Conservation (phyloP, 2,329 filamentous ascomycete species). For the Aspergillus flavus region DNA sequence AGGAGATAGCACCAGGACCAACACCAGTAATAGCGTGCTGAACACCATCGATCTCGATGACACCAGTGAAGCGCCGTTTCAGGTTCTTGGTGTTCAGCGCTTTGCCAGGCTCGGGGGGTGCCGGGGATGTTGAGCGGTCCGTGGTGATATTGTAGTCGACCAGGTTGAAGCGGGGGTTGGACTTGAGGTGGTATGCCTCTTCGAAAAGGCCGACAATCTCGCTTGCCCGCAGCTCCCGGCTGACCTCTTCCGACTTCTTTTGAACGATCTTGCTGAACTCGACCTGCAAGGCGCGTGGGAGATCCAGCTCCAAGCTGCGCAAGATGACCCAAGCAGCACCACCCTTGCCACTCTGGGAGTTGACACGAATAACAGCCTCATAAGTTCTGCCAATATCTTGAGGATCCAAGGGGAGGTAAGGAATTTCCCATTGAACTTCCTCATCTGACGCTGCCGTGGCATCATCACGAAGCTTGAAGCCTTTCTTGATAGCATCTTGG, state of each 20-base stretch:
- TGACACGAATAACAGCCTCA: constrained; percentile 96
- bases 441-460: constrained; percentile 57
- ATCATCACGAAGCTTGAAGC: constrained; percentile 67
- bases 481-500: constrained; percentile 96
- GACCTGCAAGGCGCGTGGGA: constrained; percentile 88
- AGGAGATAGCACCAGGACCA: constrained; percentile 89
- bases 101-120: constrained; percentile 67
- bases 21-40: constrained; percentile 78
- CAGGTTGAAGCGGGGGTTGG: constrained; percentile 81
- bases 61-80: constrained; percentile 79
- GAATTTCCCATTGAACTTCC: constrained; percentile 78
- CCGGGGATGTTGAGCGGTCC: constrained; percentile 77
- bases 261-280: constrained; percentile 90
- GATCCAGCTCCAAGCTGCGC: constrained; percentile 83
- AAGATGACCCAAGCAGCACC: constrained; percentile 94
- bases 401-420: constrained; percentile 91
- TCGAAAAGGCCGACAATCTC: constrained; percentile 92
- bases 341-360: constrained; percentile 93
- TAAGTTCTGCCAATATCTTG: constrained; percentile 95
- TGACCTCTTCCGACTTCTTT: constrained; percentile 73
- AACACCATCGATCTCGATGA: constrained; percentile 77
- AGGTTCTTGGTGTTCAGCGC: constrained; percentile 77
- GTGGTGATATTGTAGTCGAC: constrained; percentile 90
- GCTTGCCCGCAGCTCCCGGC: constrained; percentile 77
- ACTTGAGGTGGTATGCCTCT: constrained; percentile 79